A percentile compares a stretch with the other conserved stretches of the same genome.
Evolutionary conservation across 73 alveolate species (phyloP).

Genomic region (Paramecium biaurelia): DNA sequence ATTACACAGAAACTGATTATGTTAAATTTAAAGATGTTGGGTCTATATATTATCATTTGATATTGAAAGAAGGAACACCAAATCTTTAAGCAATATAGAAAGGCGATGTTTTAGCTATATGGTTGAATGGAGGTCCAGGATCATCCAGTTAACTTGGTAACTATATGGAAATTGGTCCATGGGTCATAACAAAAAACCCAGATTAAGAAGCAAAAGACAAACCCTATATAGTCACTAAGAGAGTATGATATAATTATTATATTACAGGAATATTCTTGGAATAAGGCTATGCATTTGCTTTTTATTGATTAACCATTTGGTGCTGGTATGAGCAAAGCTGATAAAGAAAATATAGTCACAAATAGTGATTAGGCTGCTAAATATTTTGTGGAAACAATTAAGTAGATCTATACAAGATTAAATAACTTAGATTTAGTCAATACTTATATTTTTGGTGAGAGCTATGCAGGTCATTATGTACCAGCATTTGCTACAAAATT

Average conservation of each 20-base stretch:
- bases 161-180: conserved; percentile 63
- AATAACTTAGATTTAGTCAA: conserved; percentile 48
- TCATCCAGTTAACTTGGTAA: conserved; percentile 61
- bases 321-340: conserved; percentile 69
- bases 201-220: background rate
- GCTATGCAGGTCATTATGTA: conserved; percentile 88
- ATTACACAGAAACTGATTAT: conserved; percentile 40
- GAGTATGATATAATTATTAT: background rate
- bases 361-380: conserved; percentile 2
- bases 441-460: conserved; percentile 86
- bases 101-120: conserved; percentile 4
- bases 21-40: background rate
- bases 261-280: conserved; percentile 6
- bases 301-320: conserved; percentile 87
- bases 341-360: background rate
- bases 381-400: background rate
- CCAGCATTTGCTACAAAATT: conserved; percentile 68
- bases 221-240: background rate
- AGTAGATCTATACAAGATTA: background rate
- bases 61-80: background rate
- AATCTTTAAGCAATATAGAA: background rate
- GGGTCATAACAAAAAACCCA: background rate
- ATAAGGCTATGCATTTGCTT: conserved; percentile 74
- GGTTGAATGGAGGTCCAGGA: conserved; percentile 70
- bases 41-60: background rate